phyloP scores from a whole-genome alignment of 768 basidiomycete genomes.

The Russula brevipes region DNA sequence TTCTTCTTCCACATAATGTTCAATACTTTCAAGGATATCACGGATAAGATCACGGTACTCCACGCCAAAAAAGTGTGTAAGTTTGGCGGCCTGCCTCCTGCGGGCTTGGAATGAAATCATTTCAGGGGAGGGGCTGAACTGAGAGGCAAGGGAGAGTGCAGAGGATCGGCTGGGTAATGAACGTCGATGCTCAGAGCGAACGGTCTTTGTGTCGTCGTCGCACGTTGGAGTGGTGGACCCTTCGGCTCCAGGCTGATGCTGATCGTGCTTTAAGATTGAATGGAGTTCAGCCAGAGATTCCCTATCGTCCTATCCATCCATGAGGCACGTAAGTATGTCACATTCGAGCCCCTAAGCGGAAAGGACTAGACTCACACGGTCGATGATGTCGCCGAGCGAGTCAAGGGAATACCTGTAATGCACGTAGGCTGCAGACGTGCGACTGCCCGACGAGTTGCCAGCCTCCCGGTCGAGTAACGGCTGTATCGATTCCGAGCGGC shows the following conservation, averaged over 20 bases:
- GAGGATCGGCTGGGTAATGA: constrained; percentile 66
- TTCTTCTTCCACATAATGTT: constrained; percentile 69
- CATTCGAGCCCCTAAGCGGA: constrained; percentile 11
- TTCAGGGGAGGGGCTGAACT: constrained; percentile 42
- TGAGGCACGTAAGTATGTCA: constrained; percentile 1
- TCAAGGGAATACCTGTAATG: constrained; percentile 79
- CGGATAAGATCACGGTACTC: constrained; percentile 73
- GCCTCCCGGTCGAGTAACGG: constrained; percentile 37
- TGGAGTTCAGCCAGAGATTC: constrained; percentile 71
- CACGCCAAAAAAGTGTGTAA: constrained; percentile 84
- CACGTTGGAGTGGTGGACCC: constrained; percentile 19
- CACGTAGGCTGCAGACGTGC: constrained; percentile 46
- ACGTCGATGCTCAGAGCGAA: constrained; percentile 28
- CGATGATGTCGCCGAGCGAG: constrained; percentile 75
- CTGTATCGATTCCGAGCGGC: constrained; percentile 57
- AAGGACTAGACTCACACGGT: constrained; percentile 49
- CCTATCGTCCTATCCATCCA: constrained; percentile 56
- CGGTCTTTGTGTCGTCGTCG: constrained; percentile 18
- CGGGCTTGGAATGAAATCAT: constrained; percentile 61
- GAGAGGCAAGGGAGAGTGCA: constrained; percentile 52
- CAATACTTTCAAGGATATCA: constrained; percentile 78
- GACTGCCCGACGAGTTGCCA: constrained; percentile 12
- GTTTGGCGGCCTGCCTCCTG: constrained; percentile 71
- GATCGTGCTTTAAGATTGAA: constrained; percentile 47
- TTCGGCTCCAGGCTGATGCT: not conserved